Evolutionary conservation across 257 asterid genomes (phyloP).

Genomic region (Knoxia roxburghii): DNA sequence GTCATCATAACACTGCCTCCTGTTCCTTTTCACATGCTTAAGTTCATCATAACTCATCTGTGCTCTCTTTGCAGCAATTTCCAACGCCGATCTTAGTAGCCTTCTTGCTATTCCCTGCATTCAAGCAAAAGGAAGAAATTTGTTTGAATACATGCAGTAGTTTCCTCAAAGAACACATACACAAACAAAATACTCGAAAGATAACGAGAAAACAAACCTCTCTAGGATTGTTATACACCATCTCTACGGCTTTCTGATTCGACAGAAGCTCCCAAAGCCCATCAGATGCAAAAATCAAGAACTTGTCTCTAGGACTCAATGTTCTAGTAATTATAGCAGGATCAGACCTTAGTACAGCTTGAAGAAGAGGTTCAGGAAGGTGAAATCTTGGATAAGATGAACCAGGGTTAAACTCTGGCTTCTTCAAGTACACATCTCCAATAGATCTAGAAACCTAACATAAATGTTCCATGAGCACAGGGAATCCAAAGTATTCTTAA

Average conservation of each 20-base stretch:
- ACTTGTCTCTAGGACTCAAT: slow-evolving; percentile 49
- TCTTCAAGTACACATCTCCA: slow-evolving; percentile 87
- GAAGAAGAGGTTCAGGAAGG: slow-evolving; percentile 52
- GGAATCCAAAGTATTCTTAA: background rate
- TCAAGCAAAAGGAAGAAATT: slow-evolving; percentile 1
- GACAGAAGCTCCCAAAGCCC: slow-evolving; percentile 86
- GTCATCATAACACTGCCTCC: slow-evolving; percentile 65
- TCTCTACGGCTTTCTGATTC: slow-evolving; percentile 68
- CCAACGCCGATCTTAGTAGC: slow-evolving; percentile 48
- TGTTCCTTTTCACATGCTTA: slow-evolving; percentile 35
- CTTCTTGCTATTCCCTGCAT: slow-evolving; percentile 72
- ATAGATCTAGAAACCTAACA: slow-evolving; percentile 77
- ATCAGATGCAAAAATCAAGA: slow-evolving; percentile 78
- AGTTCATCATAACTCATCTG: slow-evolving; percentile 38
- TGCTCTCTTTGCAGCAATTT: slow-evolving; percentile 37
- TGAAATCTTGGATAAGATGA: slow-evolving; percentile 41
- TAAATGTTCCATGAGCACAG: background rate
- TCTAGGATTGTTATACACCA: slow-evolving; percentile 68
- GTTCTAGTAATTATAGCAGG: slow-evolving; percentile 46
- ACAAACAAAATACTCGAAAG: background rate
- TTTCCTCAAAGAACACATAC: slow-evolving; percentile 1
- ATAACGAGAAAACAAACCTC: slow-evolving; percentile 28
- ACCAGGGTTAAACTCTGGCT: slow-evolving; percentile 58
- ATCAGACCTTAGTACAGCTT: slow-evolving; percentile 67
- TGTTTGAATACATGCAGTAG: background rate